phyloP scores from a whole-genome alignment of 2,329 filamentous ascomycete species.

The Colletotrichum sp. region DNA sequence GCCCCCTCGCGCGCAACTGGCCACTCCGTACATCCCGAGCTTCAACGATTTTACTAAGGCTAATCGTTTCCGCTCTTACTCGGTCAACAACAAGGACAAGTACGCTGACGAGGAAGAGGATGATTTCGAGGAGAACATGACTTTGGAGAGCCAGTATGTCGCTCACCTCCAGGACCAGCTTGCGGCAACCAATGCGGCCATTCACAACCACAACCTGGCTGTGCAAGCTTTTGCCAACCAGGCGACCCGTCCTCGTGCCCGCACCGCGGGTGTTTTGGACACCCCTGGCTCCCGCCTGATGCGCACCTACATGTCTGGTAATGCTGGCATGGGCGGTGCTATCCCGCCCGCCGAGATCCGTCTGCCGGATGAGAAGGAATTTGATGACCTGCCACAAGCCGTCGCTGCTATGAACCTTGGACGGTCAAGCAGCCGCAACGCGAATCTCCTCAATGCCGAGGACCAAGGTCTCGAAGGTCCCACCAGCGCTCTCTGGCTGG shows the following conservation, averaged over 20 bases:
- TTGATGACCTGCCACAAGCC: conserved; percentile 80
- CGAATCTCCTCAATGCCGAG: conserved; percentile 73
- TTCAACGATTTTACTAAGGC: conserved; percentile 78
- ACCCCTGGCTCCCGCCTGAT: conserved; percentile 71
- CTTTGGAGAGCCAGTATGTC: conserved; percentile 63
- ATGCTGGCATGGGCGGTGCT: conserved; percentile 73
- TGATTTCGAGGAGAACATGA: conserved; percentile 66
- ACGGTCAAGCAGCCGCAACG: conserved; percentile 68
- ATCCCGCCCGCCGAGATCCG: conserved; percentile 79
- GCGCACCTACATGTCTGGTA: conserved; percentile 78
- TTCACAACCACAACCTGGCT: conserved; percentile 90
- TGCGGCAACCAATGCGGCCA: conserved; percentile 70
- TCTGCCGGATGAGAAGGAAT: conserved; percentile 77
- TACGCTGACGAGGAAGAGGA: conserved; percentile 90
- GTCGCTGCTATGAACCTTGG: conserved; percentile 81
- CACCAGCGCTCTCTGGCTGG: conserved; percentile 94
- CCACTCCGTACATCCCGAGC: conserved; percentile 73
- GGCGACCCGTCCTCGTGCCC: conserved; percentile 84
- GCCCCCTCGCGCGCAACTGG: conserved; percentile 74
- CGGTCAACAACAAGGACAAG: conserved; percentile 97
- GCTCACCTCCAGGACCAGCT: conserved; percentile 67
- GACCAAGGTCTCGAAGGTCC: conserved; percentile 86
- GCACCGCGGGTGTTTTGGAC: conserved; percentile 91
- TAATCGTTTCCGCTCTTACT: conserved; percentile 95
- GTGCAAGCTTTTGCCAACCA: conserved; percentile 92